Percentiles rank a stretch among this genome's conserved stretches.
Conservation (phyloP, 805 yeast species). For the Starmerella bacillaris region DNA sequence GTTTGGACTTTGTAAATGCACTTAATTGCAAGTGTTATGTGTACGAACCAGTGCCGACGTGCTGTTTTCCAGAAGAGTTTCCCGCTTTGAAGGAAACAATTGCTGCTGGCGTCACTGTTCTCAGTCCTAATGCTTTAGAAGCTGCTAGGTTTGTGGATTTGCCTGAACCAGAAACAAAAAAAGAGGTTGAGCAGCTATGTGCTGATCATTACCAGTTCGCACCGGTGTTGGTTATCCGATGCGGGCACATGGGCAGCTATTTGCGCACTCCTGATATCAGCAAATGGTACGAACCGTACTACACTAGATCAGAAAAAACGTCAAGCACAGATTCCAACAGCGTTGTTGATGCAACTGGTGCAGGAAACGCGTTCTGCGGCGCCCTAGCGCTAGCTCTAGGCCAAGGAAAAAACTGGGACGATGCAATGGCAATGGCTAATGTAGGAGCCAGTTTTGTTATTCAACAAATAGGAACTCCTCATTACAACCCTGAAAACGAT, state of each 20-base stretch:
- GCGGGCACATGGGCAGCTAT: constrained; percentile 59
- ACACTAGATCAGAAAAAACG: no score
- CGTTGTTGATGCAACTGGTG: constrained; percentile 85
- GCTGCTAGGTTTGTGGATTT: constrained; percentile 46
- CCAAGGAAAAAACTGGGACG: constrained; percentile 23
- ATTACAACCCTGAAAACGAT: constrained; percentile 19
- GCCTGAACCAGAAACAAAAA: constrained; percentile 26
- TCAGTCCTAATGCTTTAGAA: constrained; percentile 77
- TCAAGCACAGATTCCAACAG: constrained; percentile 21
- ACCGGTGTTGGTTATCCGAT: constrained; percentile 41
- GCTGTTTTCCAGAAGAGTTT: constrained; percentile 35
- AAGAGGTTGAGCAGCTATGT: constrained; percentile 31
- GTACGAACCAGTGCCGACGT: constrained; percentile 81
- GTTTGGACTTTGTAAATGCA: constrained; percentile 30
- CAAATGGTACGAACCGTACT: constrained; percentile 59
- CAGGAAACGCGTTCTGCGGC: constrained; percentile 81
- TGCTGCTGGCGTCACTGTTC: constrained; percentile 29
- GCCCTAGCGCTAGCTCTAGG: constrained; percentile 49
- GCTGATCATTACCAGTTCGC: constrained; percentile 26
- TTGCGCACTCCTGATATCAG: constrained; percentile 10
- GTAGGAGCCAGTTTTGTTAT: constrained; percentile 68
- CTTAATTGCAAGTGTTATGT: constrained; percentile 27
- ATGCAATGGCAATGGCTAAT: constrained; percentile 46
- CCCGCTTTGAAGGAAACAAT: constrained; percentile 19
- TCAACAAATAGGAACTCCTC: constrained; percentile 64